Evolutionary conservation across 345 rosid species (phyloP), one percentile per base, ranked within the genome.

Genomic region (Gossypioides kirkii): DNA sequence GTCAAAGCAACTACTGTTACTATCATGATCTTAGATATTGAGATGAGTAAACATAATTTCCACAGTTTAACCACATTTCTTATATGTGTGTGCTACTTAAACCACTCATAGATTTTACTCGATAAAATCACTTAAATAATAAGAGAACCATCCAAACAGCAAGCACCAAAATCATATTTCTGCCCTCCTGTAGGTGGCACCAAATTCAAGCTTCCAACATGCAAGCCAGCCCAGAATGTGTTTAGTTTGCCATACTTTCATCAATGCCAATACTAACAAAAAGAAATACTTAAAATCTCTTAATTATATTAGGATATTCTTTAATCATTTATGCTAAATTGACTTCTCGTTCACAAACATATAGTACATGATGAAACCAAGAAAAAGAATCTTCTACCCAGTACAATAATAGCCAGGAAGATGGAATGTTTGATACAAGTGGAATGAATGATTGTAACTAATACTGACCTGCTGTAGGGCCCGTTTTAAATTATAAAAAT

Each of bases 401-500:
- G 59, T 16, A 72, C n/a, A 60, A 42, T 25, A 46, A 23, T n/a
- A 60, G 25, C 26, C 11, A 60, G 20, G 4, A 59, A 47, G 69
- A 66, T 5, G 70, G 3, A 65, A 64, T 14, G 12, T 16, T 18
- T 13, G 54, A 65, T 53, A 3, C 28, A 25, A 7, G 58, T 17
- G 43, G 75, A 16, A 26, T 10, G 12, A 43, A 38, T 0, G 5
- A 16, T 28, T 18, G 38, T 25, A 25, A 63, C 42, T 20, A 73
- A 63, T 69, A 64, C n/a, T 79, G 41, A 87, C 94, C 94, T 89
- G 89, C 69, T 89, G 90, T 66, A 92, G 71, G 49, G 98, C 96
- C 16, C 96, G 92, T 81, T 96, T 96, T 80, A 96, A 82, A 82
- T 91, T 93, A 79, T 96, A 96, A 77, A 96, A 96, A 79, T 96